Base-by-base conservation (phyloP, 768 basidiomycete genomes). In the Chalciporus pseudorubinellus region DNA sequence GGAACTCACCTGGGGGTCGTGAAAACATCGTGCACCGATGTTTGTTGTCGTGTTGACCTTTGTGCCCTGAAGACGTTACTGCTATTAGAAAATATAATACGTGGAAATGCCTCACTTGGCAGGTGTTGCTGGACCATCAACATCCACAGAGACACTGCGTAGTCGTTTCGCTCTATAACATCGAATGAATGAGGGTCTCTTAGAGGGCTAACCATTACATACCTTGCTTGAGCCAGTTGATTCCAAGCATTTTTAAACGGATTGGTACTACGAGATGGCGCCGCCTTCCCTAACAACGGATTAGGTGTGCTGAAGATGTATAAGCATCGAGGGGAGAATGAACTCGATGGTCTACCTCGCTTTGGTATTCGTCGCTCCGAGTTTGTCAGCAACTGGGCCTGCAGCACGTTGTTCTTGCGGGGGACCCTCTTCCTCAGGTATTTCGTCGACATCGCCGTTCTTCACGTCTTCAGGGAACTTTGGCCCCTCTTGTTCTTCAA, bases 111-210 rank as follows among this genome's bases (percentile, higher is more conserved):
- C 59, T 62, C 33, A 69, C 68, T 68, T 68, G 36, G 38, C 39
- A 0, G 61, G 63, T 2, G 59, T 56, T 16, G 21, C 40, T n/a
- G 44, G 10, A 36, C 31, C 42, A 34, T 54, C 33, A 29, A 33
- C 33, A 29, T 55, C 57, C 34, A 46, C 16, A n/a, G 63, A 68
- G 45, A 46, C 26, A 39, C 59, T 64, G 8, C 51, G 61, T n/a
- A 48, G 39, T 46, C 68, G 59, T 51, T 70, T 70, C 20, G 49
- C 53, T 33, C 61, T 69, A 44, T 36, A 9, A 2, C 3, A 24
- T 29, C 2, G 5, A 11, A 13, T 64, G 46, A 59, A 19, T 18
- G 40, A 26, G 33, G n/a, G 19, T 8, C 18, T 29, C 28, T 39
- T 7, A 19, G 26, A 50, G 2, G n/a, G n/a, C n/a, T 14, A 16